Conservation (phyloP, 352 stramenopile species). For the Phytophthora idaei region DNA sequence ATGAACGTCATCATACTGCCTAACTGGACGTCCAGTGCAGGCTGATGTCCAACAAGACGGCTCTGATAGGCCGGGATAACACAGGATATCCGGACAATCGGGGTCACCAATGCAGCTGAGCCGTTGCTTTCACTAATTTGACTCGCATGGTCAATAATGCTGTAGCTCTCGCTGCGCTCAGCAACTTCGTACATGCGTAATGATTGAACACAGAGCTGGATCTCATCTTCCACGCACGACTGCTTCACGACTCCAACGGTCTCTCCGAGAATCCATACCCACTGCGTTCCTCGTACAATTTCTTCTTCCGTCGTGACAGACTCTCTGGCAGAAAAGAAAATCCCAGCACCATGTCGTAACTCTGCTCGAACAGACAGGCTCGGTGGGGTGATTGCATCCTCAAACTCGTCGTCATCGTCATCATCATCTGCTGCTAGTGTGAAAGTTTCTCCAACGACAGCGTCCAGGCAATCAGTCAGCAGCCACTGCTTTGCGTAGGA, state of each 20-base stretch:
- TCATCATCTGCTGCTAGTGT: constrained; percentile 56
- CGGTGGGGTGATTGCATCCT: constrained; percentile 87
- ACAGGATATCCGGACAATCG: constrained; percentile 63
- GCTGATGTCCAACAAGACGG: constrained; percentile 76
- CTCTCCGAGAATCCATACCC: constrained; percentile 64
- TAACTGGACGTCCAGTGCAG: constrained; percentile 56
- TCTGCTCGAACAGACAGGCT: constrained; percentile 64
- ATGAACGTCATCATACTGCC: constrained; percentile 60
- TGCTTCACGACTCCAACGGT: constrained; percentile 68
- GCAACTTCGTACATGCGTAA: constrained; percentile 61
- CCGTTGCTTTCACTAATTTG: constrained; percentile 5
- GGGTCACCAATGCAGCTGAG: constrained; percentile 17
- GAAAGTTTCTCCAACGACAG: constrained; percentile 52
- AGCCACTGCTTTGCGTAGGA: constrained; percentile 89
- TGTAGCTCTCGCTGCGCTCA: constrained; percentile 36
- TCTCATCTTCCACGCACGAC: constrained; percentile 85
- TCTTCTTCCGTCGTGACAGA: constrained; percentile 10
- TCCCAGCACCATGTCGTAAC: constrained; percentile 50
- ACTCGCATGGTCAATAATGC: constrained; percentile 45
- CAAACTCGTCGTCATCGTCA: constrained; percentile 86
- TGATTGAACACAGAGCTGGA: constrained; percentile 67
- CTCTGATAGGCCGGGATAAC: constrained; percentile 83
- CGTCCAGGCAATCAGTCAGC: constrained; percentile 76
- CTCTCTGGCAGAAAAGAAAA: constrained; percentile 62
- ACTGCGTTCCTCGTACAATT: constrained; percentile 34